Evolutionary conservation across 257 asterid genomes (phyloP).

Genomic region (Pogostemon cablin): DNA sequence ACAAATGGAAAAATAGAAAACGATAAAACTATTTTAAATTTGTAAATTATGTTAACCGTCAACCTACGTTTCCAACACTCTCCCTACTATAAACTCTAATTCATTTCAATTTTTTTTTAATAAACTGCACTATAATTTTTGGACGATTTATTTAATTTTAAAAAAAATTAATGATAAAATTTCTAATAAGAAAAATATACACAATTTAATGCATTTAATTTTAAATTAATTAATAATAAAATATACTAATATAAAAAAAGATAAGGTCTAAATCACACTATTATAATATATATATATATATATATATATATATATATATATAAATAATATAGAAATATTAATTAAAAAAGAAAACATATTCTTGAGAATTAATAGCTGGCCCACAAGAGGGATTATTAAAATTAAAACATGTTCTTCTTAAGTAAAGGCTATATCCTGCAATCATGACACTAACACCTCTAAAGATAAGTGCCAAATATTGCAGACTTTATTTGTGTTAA

Average conservation of each 20-base stretch:
- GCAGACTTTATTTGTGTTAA: slow-evolving; percentile 17
- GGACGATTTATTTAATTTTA: background rate
- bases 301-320: no score
- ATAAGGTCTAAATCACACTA: no score
- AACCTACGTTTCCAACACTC: no score
- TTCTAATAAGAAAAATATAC: no score
- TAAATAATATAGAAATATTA: background rate
- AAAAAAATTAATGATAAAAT: background rate
- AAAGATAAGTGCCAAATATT: slow-evolving; percentile 25
- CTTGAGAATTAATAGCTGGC: background rate
- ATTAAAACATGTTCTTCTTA: background rate
- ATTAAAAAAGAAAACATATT: background rate
- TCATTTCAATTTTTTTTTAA: no score
- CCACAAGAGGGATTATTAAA: slow-evolving; percentile 2
- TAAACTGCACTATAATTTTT: no score
- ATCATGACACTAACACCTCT: slow-evolving; percentile 53
- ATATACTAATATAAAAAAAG: no score
- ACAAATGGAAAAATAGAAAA: background rate
- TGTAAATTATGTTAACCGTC: no score
- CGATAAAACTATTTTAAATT: background rate
- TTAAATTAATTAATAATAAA: no score
- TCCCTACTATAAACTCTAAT: no score
- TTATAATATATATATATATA: no score
- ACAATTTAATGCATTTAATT: no score
- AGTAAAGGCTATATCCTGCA: slow-evolving; percentile 34